These are phyloP conservation scores for Colletotrichum musae DNA, from an alignment of 2,329 filamentous ascomycete genomes.

Conservation along the genomic window DNA sequence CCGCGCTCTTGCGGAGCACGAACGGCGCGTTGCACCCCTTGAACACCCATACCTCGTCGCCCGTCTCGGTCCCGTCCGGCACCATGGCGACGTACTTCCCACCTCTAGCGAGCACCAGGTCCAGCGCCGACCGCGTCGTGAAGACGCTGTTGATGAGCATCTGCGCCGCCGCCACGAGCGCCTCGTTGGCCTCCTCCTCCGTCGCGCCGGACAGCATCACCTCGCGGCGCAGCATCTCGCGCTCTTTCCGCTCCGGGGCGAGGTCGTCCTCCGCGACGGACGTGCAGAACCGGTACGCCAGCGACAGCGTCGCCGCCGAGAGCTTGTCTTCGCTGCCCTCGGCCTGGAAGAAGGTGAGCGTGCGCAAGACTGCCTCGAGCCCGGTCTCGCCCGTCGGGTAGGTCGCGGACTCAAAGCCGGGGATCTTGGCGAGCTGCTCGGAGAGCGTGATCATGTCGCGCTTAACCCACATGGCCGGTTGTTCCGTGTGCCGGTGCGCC, in stretches of 20 bases:
- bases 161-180: conserved; percentile 37
- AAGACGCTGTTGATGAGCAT: conserved; percentile 36
- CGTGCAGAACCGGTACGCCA: conserved; percentile 37
- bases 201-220: conserved; percentile 23
- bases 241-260: conserved; percentile 25
- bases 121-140: conserved; percentile 30
- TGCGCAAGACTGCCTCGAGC: conserved; percentile 23
- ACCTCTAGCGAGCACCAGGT: conserved; percentile 31
- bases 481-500: conserved; percentile 33
- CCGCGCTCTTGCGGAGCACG: conserved; percentile 34
- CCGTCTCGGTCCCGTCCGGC: conserved; percentile 30
- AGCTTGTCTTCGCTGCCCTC: conserved; percentile 23
- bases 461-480: conserved; percentile 36
- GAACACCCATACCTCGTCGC: conserved; percentile 37
- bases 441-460: conserved; percentile 27
- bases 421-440: conserved; percentile 5
- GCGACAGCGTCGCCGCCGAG: conserved; percentile 33
- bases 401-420: conserved; percentile 21
- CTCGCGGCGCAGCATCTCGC: conserved; percentile 29
- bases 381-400: conserved; percentile 26
- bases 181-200: conserved; percentile 36
- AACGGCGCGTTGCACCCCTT: conserved; percentile 40
- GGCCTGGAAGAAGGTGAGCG: conserved; percentile 38
- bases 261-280: conserved; percentile 37
- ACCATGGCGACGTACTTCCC: conserved; percentile 36